phyloP scores from a whole-genome alignment of 2,329 filamentous ascomycete species.

The Atkinsonella hypoxylon region DNA sequence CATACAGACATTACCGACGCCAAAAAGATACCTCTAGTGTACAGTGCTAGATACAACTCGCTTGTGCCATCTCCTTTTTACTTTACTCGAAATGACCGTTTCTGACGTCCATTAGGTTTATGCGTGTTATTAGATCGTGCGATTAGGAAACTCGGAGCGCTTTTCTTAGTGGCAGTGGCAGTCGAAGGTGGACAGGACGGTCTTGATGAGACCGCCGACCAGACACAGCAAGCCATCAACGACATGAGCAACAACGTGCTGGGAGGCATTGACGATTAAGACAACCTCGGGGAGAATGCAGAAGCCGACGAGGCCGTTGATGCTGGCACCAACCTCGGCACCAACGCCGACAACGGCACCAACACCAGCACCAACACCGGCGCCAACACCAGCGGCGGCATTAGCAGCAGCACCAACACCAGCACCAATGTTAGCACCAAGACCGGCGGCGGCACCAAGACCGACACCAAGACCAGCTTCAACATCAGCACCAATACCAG shows the following conservation, averaged over 20 bases:
- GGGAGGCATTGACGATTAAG: constrained; percentile 15
- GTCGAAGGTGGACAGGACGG: constrained; percentile 19
- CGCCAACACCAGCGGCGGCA: no score
- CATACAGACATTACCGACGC: constrained; percentile 5
- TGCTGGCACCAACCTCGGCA: constrained; percentile 12
- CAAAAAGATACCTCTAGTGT: neutral
- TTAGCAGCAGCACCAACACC: no score
- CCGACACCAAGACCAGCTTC: no score
- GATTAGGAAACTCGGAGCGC: no score
- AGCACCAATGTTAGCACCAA: no score
- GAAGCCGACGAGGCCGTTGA: constrained; percentile 20
- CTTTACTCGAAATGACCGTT: neutral
- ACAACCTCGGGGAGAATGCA: constrained; percentile 21
- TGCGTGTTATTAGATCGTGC: neutral
- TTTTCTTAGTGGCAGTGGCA: constrained; percentile 20
- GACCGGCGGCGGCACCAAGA: no score
- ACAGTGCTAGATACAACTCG: constrained; percentile 3
- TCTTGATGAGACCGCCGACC: constrained; percentile 19
- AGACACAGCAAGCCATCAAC: constrained; percentile 21
- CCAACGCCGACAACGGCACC: constrained; percentile 15
- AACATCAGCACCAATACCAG: no score
- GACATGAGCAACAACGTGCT: constrained; percentile 15
- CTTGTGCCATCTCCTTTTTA: neutral
- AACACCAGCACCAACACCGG: no score
- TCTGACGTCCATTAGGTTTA: neutral